phyloP scores from a whole-genome alignment of 805 yeast species.

The Debaryomyces tyrocola region DNA sequence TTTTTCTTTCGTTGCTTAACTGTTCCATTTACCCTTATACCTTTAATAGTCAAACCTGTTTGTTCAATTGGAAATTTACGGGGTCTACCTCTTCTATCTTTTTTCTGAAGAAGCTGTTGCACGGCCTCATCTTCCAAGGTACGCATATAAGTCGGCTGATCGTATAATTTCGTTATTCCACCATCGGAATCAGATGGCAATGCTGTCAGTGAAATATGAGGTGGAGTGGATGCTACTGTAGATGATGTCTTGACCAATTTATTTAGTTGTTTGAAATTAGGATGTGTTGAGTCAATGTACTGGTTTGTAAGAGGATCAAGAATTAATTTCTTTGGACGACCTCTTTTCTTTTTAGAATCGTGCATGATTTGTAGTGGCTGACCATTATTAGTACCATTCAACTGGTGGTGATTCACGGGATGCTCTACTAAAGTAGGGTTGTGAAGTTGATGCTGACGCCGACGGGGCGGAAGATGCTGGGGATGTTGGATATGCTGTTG shows the following conservation, averaged over 20 bases:
- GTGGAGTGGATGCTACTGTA: background rate
- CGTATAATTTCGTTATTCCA: slow-evolving; percentile 19
- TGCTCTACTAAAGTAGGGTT: slow-evolving; percentile 12
- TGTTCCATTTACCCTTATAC: slow-evolving; percentile 40
- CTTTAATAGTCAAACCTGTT: slow-evolving; percentile 44
- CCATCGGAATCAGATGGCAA: slow-evolving; percentile 1
- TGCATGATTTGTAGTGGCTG: slow-evolving; percentile 6
- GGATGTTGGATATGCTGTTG: slow-evolving; percentile 9
- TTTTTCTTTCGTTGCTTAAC: slow-evolving; percentile 15
- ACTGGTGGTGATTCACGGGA: slow-evolving; percentile 7
- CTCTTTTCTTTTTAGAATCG: slow-evolving; percentile 36
- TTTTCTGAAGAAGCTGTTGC: slow-evolving; percentile 34
- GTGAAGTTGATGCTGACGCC: slow-evolving; percentile 10
- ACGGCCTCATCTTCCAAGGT: slow-evolving; percentile 33
- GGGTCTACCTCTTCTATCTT: slow-evolving; percentile 52
- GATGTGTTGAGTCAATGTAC: slow-evolving; percentile 41
- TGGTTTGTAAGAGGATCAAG: slow-evolving; percentile 42
- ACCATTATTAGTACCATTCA: slow-evolving; percentile 6
- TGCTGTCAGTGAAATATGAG: background rate
- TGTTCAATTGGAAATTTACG: slow-evolving; percentile 49
- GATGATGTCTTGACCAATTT: slow-evolving; percentile 17
- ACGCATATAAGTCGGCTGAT: slow-evolving; percentile 30
- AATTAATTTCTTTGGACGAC: slow-evolving; percentile 42
- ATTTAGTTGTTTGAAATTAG: slow-evolving; percentile 41
- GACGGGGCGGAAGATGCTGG: slow-evolving; percentile 7